phyloP scores from a whole-genome alignment of 805 yeast genomes.

The Saccharomycopsis sp. region DNA sequence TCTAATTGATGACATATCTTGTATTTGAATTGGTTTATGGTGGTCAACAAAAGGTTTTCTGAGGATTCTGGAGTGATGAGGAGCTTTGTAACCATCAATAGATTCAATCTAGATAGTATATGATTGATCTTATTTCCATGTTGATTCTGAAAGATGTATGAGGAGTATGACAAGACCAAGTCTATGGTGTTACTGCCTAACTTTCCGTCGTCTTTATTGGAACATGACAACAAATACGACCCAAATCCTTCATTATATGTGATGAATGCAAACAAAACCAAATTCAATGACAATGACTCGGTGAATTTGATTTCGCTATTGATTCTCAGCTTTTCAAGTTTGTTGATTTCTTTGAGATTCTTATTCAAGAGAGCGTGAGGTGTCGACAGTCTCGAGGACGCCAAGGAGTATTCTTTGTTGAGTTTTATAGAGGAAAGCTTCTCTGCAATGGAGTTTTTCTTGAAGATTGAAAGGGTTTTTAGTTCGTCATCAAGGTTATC shows the following conservation, averaged over 20 bases:
- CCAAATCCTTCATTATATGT: conserved; percentile 6
- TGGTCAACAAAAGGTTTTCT: conserved; percentile 20
- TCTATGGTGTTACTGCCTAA: conserved; percentile 22
- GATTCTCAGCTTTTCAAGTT: background rate
- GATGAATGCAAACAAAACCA: conserved; percentile 12
- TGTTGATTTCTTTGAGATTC: background rate
- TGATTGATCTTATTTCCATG: conserved; percentile 27
- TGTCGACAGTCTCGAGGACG: background rate
- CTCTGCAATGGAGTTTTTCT: conserved; percentile 4
- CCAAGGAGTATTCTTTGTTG: background rate
- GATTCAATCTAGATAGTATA: conserved; percentile 27
- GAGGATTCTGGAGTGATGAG: conserved; percentile 20
- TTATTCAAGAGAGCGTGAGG: background rate
- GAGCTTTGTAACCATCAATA: conserved; percentile 28
- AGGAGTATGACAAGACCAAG: conserved; percentile 33
- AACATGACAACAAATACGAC: conserved; percentile 3
- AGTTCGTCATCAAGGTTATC: conserved; percentile 9
- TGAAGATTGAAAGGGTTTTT: conserved; percentile 5
- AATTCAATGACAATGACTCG: conserved; percentile 18
- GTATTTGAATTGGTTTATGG: conserved; percentile 35
- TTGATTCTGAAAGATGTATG: conserved; percentile 36
- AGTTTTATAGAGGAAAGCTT: background rate
- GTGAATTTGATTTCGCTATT: conserved; percentile 7
- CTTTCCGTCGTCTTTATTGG: conserved; percentile 1
- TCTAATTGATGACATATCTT: conserved; percentile 36